phyloP scores from a whole-genome alignment of 306 rosid genomes.

The Cucurbita argyrosperma region DNA sequence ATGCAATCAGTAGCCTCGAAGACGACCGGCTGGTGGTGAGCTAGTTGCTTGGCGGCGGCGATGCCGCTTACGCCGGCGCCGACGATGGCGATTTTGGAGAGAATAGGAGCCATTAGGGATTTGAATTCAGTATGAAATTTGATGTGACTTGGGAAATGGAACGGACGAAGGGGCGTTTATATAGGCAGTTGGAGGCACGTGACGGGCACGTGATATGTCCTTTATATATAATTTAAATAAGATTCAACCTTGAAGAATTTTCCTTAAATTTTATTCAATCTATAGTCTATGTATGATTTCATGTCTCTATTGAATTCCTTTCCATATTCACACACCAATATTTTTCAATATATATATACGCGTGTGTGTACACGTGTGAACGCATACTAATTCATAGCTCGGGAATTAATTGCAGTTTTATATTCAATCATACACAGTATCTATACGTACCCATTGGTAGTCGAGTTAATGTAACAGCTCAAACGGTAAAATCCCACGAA shows the following conservation, averaged over 20 bases:
- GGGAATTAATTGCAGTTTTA: no score
- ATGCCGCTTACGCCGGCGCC: slow-evolving; percentile 67
- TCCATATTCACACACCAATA: background rate
- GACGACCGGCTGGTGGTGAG: slow-evolving; percentile 25
- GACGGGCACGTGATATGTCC: background rate
- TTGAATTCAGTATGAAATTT: background rate
- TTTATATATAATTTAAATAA: background rate
- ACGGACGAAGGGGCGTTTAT: background rate
- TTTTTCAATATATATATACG: background rate
- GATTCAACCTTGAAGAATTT: background rate
- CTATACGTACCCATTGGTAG: no score
- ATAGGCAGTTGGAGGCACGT: background rate
- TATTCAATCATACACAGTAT: no score
- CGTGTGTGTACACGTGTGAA: background rate
- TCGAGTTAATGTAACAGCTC: no score
- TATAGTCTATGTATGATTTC: no score
- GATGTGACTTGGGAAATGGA: background rate
- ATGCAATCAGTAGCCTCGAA: slow-evolving; percentile 42
- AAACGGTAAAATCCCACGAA: no score
- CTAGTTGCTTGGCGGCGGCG: slow-evolving; percentile 51
- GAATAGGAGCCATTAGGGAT: background rate
- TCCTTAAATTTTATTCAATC: background rate
- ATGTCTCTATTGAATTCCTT: background rate
- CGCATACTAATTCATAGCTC: background rate
- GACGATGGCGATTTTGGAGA: slow-evolving; percentile 34